A percentile compares a stretch with the other conserved stretches of the same genome.
phyloP scores from a whole-genome alignment of 1,284 basidiomycete genomes.

The Heterobasidion annosum region DNA sequence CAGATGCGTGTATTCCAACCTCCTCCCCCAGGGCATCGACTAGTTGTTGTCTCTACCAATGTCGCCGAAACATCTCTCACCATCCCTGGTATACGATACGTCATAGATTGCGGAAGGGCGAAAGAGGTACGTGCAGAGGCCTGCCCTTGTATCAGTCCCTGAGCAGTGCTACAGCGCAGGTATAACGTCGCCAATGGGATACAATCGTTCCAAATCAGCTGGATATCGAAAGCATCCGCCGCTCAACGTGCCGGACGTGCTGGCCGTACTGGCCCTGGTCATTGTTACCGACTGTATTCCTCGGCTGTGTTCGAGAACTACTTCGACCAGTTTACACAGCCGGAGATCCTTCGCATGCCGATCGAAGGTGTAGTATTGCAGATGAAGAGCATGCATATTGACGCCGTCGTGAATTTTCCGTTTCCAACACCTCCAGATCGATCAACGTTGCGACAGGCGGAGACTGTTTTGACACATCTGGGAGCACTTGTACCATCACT shows the following conservation, averaged over 20 bases:
- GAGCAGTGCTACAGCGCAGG: constrained; percentile 27
- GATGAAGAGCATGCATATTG: constrained; percentile 99
- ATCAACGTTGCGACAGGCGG: constrained; percentile 71
- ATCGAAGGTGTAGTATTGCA: constrained; percentile 96
- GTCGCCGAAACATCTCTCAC: constrained; percentile 77
- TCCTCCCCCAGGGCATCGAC: constrained; percentile 52
- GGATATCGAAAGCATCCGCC: constrained; percentile 74
- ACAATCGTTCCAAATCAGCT: constrained; percentile 65
- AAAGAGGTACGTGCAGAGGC: constrained; percentile 60
- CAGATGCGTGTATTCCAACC: constrained; percentile 69
- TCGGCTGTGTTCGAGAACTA: constrained; percentile 85
- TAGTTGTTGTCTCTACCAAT: constrained; percentile 72
- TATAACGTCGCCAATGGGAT: constrained; percentile 56
- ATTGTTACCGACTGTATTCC: constrained; percentile 72
- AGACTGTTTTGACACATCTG: constrained; percentile 73
- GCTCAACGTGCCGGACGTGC: constrained; percentile 69
- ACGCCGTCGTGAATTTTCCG: constrained; percentile 94
- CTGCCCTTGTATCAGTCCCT: not conserved
- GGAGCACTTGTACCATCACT: constrained; percentile 64
- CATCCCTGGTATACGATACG: constrained; percentile 71
- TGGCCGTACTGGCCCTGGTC: constrained; percentile 71
- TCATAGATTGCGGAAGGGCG: constrained; percentile 69
- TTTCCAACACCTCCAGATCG: constrained; percentile 96
- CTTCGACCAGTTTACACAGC: constrained; percentile 80
- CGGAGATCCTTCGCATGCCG: constrained; percentile 93